Evolutionary conservation across 2,329 filamentous ascomycete genomes (phyloP), one percentile per base, ranked within the genome.

Genomic region (Arthrobotrys megalospora): DNA sequence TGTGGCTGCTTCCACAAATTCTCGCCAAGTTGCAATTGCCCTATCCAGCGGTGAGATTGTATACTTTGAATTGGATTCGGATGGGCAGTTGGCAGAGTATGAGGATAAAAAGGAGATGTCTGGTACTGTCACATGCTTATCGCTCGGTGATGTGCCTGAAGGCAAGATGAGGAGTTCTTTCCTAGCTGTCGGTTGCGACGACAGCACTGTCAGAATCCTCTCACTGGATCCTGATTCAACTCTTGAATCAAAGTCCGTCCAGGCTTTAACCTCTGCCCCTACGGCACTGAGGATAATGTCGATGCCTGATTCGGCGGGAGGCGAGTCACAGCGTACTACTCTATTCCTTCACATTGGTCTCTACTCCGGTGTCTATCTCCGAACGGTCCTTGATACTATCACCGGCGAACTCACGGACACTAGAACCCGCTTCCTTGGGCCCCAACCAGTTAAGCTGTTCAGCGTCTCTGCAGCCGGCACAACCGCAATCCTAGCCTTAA

Each of bases 341-440:
- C 88, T 97, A 3, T 98, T 97, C 83, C 89, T 99, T 4, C 96
- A 99, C 82, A 98, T 99, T 78, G 96, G 96, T 69, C 88, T 99
- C 1, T 92, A 96, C 83, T 98, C 94, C 34, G 96, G 96, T 70
- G 94, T 99, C 10, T 99, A 99, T 83, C 89, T 99, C 24, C 90
- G 96, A 52, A 98, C 96, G 0, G 93, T 97, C 5, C 87, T 99
- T 14, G 96, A 99, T 82, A 96, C 98, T 83, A 90, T 97, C 47
- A 98, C 94, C 2, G 96, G 96, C 75, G 96, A 99, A 83, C 88
- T 99, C 41, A 96, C 94, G 0, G 95, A 99, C 83, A 98, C 95
- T 0, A 89, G 96, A 53, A 96, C 96, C 78, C 94, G 96, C 71
- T 99, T 99, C 85, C 87, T 99, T 7, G 96, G 96, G 0, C 92